These are phyloP conservation scores for Collybia sordida DNA, from an alignment of 768 basidiomycete genomes.

Conservation along the genomic window DNA sequence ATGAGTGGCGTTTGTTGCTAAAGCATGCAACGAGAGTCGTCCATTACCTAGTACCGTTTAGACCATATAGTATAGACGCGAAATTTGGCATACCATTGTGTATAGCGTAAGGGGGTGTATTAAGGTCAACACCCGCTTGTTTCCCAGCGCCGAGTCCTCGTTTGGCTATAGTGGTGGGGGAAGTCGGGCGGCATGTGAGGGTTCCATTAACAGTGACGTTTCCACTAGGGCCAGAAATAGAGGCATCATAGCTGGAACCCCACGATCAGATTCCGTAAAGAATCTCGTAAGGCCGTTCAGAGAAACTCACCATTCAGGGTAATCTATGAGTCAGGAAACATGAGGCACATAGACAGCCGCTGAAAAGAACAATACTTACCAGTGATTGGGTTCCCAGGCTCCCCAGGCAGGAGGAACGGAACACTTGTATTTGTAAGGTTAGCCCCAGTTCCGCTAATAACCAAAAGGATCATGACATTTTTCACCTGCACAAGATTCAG, in stretches of 20 bases:
- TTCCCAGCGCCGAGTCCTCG: constrained; percentile 53
- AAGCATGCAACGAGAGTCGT: constrained; percentile 48
- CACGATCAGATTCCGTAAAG: not conserved
- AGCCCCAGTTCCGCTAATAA: constrained; percentile 51
- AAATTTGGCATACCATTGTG: constrained; percentile 55
- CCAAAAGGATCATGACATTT: constrained; percentile 5
- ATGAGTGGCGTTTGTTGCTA: constrained; percentile 76
- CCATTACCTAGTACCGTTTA: constrained; percentile 39
- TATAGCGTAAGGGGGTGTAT: constrained; percentile 64
- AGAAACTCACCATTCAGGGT: constrained; percentile 63
- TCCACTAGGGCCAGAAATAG: constrained; percentile 65
- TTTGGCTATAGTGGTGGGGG: constrained; percentile 25
- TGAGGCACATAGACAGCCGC: constrained; percentile 2
- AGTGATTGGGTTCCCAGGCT: constrained; percentile 48
- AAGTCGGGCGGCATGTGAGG: constrained; percentile 42
- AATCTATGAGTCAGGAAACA: constrained; percentile 30
- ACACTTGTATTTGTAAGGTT: constrained; percentile 53
- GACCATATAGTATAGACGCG: not conserved
- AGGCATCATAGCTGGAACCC: constrained; percentile 53
- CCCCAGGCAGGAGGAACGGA: constrained; percentile 59
- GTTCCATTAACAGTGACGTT: constrained; percentile 74
- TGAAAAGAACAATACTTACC: constrained; percentile 18
- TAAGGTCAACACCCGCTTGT: constrained; percentile 48
- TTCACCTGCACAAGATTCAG: not conserved
- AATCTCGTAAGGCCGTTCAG: not conserved